Conservation (phyloP, 495 filamentous ascomycete genomes). For the Neurospora sp. region DNA sequence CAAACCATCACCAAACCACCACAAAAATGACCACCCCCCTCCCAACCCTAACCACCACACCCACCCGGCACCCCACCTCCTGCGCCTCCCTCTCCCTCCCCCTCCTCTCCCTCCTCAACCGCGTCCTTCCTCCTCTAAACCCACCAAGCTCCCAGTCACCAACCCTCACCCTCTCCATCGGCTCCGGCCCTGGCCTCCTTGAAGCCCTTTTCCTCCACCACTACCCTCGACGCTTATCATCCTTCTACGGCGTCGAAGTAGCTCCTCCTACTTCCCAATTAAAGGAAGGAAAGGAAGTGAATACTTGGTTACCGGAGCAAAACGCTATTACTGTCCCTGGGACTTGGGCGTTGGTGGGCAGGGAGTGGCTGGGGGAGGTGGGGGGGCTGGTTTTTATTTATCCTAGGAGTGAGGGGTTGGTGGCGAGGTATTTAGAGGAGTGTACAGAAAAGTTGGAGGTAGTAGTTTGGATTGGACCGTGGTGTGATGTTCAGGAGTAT, state of each 20-base stretch:
- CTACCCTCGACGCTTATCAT: not conserved
- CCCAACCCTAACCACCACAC: constrained; percentile 3
- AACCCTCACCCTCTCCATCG: constrained; percentile 9
- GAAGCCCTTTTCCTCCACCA: constrained; percentile 14
- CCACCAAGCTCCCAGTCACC: not conserved
- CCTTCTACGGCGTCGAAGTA: constrained; percentile 15
- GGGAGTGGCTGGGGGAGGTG: not conserved
- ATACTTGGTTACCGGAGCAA: constrained; percentile 11
- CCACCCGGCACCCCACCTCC: constrained; percentile 9
- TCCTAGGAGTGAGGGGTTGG: constrained; percentile 9
- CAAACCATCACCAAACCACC: no score
- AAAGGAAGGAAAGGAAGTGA: constrained; percentile 3
- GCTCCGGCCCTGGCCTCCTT: constrained; percentile 18
- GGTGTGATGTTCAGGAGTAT: constrained; percentile 15
- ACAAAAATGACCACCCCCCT: not conserved
- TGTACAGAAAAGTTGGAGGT: not conserved
- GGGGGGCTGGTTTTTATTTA: constrained; percentile 17
- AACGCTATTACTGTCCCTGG: constrained; percentile 3
- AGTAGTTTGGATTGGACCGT: constrained; percentile 19
- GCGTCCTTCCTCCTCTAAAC: constrained; percentile 5
- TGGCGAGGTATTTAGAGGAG: constrained; percentile 9
- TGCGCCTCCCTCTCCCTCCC: constrained; percentile 16
- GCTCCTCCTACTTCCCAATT: not conserved
- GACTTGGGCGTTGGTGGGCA: constrained; percentile 13
- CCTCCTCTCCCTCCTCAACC: constrained; percentile 13